A percentile compares a stretch with the other conserved stretches of the same genome.
phyloP scores from a whole-genome alignment of 1,284 basidiomycete genomes.

The Trametes hirsuta region DNA sequence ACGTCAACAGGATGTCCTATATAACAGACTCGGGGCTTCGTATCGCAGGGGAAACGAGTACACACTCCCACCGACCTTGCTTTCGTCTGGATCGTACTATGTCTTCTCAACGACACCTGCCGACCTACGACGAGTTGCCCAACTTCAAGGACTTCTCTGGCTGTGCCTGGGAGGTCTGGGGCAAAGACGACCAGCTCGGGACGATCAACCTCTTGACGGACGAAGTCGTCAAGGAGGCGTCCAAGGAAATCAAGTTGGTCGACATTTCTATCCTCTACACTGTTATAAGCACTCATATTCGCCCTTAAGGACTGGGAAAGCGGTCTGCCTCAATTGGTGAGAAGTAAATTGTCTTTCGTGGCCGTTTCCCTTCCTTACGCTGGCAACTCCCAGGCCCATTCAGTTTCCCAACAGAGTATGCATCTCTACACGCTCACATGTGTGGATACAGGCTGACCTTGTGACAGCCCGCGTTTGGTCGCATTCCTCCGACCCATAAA shows the following conservation, averaged over 20 bases:
- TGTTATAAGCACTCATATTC: background rate
- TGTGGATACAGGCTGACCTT: background rate
- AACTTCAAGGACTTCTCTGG: conserved; percentile 58
- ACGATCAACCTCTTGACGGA: conserved; percentile 73
- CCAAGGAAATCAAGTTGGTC: conserved; percentile 63
- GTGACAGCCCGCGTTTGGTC: conserved; percentile 57
- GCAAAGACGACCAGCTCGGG: conserved; percentile 70
- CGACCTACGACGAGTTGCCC: conserved; percentile 66
- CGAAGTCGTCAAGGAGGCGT: conserved; percentile 59
- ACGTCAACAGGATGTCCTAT: background rate
- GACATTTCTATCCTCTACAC: background rate
- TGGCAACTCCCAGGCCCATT: conserved; percentile 39
- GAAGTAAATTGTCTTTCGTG: background rate
- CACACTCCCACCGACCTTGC: conserved; percentile 4
- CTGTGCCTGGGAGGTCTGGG: conserved; percentile 78
- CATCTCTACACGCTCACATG: background rate
- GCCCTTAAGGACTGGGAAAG: conserved; percentile 50
- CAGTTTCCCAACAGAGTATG: background rate
- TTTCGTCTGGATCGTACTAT: background rate
- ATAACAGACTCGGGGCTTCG: background rate
- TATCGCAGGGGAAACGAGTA: background rate
- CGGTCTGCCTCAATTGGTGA: conserved; percentile 66
- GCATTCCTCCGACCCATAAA: conserved; percentile 55
- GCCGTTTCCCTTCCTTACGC: conserved; percentile 47
- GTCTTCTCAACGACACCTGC: conserved; percentile 38